Evolutionary conservation across 1,139 yeast genomes (phyloP).

Genomic region (Schizosaccharomyces versatilis): DNA sequence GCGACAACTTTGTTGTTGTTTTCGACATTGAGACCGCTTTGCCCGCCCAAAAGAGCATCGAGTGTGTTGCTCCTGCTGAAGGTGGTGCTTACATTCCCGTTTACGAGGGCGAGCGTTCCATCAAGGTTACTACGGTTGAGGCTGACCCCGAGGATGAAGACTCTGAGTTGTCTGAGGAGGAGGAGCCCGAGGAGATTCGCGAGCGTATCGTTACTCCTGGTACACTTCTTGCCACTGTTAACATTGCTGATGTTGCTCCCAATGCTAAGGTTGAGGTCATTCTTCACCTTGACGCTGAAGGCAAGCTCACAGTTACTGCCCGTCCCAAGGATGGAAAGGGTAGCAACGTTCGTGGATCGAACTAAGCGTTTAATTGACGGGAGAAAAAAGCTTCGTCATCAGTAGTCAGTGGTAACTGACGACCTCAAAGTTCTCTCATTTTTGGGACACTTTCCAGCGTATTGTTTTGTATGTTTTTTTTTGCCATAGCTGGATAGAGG

Average conservation of each 20-base stretch:
- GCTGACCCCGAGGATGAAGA: constrained; percentile 6
- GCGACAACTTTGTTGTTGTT: constrained; percentile 51
- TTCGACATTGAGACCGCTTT: constrained; percentile 70
- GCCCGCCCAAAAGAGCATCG: constrained; percentile 65
- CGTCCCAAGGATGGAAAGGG: constrained; percentile 38
- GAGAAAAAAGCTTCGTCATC: too few species aligned
- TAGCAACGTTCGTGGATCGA: constrained; percentile 23
- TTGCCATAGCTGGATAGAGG: too few species aligned
- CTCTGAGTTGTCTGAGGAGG: constrained; percentile 24
- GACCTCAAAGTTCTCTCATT: too few species aligned
- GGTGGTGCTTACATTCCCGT: constrained; percentile 46
- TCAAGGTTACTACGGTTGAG: constrained; percentile 35
- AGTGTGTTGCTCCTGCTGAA: constrained; percentile 31
- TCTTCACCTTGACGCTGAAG: constrained; percentile 67
- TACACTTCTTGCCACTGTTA: constrained; percentile 18
- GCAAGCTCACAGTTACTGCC: constrained; percentile 60
- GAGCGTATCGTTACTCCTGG: constrained; percentile 59
- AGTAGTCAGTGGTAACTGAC: too few species aligned
- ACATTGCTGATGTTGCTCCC: constrained; percentile 55
- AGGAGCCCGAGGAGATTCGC: constrained; percentile 55
- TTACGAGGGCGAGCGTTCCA: constrained; percentile 63
- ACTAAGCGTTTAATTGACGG: too few species aligned
- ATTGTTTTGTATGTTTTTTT: too few species aligned
- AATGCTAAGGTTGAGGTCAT: constrained; percentile 54
- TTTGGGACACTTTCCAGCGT: too few species aligned